phyloP scores from a whole-genome alignment of 352 stramenopile genomes.

The Pythium apleroticum region DNA sequence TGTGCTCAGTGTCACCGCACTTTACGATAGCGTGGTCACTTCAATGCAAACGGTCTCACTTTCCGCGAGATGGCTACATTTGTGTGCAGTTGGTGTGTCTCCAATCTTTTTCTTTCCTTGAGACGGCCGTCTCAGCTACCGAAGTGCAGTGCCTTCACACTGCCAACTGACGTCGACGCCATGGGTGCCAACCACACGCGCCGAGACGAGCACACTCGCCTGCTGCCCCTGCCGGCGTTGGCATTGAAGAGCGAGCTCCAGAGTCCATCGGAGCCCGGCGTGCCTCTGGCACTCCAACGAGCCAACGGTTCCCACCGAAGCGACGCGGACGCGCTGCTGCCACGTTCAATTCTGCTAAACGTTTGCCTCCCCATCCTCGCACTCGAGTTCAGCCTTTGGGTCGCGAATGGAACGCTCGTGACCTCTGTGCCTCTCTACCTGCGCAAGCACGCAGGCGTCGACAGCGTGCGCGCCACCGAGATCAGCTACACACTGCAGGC shows the following conservation, averaged over 20 bases:
- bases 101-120: slow-evolving; percentile 2
- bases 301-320: not conserved
- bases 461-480: slow-evolving; percentile 73
- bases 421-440: slow-evolving; percentile 85
- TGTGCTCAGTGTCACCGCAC: not conserved
- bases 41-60: not conserved
- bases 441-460: slow-evolving; percentile 76
- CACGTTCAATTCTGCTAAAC: slow-evolving; percentile 15
- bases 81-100: slow-evolving; percentile 18
- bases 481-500: slow-evolving; percentile 82
- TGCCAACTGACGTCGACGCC: not conserved
- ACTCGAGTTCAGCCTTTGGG: slow-evolving; percentile 69
- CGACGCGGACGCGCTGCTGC: not conserved
- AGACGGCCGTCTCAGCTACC: not conserved
- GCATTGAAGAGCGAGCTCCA: not conserved
- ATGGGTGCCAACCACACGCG: not conserved
- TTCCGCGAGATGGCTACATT: slow-evolving; percentile 12
- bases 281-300: not conserved
- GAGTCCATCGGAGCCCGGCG: not conserved
- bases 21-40: too few species aligned
- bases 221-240: not conserved
- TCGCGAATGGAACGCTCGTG: slow-evolving; percentile 76
- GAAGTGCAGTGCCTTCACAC: not conserved
- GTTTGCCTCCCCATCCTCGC: slow-evolving; percentile 33
- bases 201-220: slow-evolving; percentile 11